Evolutionary conservation across 768 basidiomycete species (phyloP), one percentile per base, ranked within the genome.

Genomic region (Termitomyces heimii): DNA sequence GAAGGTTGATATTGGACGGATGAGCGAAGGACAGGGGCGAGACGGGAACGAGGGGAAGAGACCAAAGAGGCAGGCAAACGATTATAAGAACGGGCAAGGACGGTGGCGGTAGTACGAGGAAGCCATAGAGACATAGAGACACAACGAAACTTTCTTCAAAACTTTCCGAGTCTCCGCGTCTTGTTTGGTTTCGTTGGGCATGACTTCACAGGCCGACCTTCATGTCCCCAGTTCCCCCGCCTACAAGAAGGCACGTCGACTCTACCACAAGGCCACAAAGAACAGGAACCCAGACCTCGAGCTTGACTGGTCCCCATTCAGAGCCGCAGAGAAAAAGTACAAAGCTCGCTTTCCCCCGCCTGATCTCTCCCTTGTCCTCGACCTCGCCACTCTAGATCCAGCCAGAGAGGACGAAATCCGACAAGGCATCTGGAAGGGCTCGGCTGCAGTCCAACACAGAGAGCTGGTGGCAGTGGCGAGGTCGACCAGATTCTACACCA

Each of bases 311-410:
- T 83, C 90, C 0, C 79, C 87, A 0, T 93, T 93, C 68, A 77
- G 92, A 65, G 79, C 79, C 0, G 84, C 84, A 26, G 92, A 94
- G 70, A 94, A 94, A 71, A 80, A 75, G 43, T 94, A 81, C 78
- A 94, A 92, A 70, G 77, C 87, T 0, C 78, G 81, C 31, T 92
- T 89, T 65, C 89, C 89, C 4, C 89, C 87, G 0, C 89, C 86
- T 3, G 84, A 90, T 71, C 77, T 93, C 8, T 79, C 78, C 26
- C 68, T 71, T 42, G 87, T 89, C 18, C 76, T 94, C 4, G 90
- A 94, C 70, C 75, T 89, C 40, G 80, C 82, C 2, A 67, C 68
- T 31, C 65, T 79, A n/a, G 76, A 83, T 63, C 61, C 67, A 1
- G 31, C 62, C 4, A 68, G 82, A 42, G 60, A 63, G 3, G 62